These are phyloP conservation scores for Sanguinoderma infundibulare DNA, from an alignment of 1,284 basidiomycete genomes.

Conservation along the genomic window DNA sequence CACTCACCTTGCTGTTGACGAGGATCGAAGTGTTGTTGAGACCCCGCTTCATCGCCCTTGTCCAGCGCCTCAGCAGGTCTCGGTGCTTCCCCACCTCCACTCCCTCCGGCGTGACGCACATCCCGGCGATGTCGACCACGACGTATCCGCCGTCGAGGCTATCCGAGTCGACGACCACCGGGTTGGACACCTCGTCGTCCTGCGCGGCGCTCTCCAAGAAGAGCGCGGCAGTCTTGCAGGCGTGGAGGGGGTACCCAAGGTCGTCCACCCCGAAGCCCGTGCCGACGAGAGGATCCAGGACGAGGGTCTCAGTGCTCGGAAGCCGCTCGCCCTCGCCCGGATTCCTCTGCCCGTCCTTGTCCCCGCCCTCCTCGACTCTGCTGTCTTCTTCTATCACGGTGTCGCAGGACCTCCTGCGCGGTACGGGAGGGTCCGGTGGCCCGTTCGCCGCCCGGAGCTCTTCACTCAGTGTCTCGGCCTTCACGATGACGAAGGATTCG, in stretches of 20 bases:
- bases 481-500: too few relatives aligned
- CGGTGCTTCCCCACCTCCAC: not conserved
- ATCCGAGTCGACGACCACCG: not conserved
- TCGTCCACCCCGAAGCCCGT: not conserved
- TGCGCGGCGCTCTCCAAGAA: not conserved
- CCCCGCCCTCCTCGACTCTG: not conserved
- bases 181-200: not conserved
- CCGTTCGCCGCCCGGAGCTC: not conserved
- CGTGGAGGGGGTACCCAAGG: not conserved
- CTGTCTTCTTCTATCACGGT: not conserved
- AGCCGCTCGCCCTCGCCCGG: not conserved
- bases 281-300: not conserved
- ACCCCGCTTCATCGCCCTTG: not conserved
- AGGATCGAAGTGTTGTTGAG: not conserved
- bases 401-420: not conserved
- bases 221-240: not conserved
- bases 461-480: not conserved
- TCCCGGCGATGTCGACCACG: not conserved
- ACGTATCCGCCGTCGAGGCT: not conserved
- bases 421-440: not conserved
- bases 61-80: not conserved
- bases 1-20: not conserved
- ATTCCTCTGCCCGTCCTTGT: not conserved
- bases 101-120: constrained; percentile 2
- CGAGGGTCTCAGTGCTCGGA: not conserved